Evolutionary conservation across 192 early-diverging fungal genomes (phyloP), one percentile per base, ranked within the genome.

Genomic region (Backusella tarrabulga): DNA sequence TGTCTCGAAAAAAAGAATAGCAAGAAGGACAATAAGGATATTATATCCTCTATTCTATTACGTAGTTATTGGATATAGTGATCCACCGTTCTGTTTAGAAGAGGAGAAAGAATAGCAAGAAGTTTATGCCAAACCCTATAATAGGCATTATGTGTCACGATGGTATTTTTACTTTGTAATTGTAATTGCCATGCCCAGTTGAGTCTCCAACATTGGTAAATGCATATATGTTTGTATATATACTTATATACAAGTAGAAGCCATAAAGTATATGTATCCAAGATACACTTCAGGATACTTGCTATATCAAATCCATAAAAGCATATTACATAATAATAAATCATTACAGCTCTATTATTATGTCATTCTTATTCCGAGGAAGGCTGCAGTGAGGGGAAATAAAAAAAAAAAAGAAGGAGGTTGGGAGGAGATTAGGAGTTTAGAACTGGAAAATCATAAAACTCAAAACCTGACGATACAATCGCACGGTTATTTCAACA

Each of bases 401-500:
- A n/a, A n/a, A n/a, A n/a, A 29, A 29, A 56, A 56, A 26, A n/a
- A 7, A 19, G 5, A 19, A 19, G 17, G 52, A 21, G 7, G n/a
- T 38, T 38, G 38, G 2, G 8, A 38, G 38, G 52, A 44, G 42
- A 17, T 44, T 44, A 44, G 54, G 54, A 56, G 54, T 56, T 56
- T 56, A 56, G 54, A 56, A 56, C n/a, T 21, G 54, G 54, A 56
- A 56, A 56, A 56, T 56, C 54, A 21, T 56, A 56, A 56, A 56
- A 56, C 54, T 56, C 54, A 56, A 56, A 56, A 56, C 19, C 8
- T 56, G 54, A 56, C n/a, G 54, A 56, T 56, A 56, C 2, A 56
- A 56, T 56, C 21, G 54, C 54, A 56, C 54, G 54, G 54, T 56
- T n/a, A 23, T 56, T 56, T n/a, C 54, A 44, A 0, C 15, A 56